A percentile compares a stretch with the other conserved stretches of the same genome.
Conservation (phyloP, 257 asterid species). For the Przewalskia tangutica region DNA sequence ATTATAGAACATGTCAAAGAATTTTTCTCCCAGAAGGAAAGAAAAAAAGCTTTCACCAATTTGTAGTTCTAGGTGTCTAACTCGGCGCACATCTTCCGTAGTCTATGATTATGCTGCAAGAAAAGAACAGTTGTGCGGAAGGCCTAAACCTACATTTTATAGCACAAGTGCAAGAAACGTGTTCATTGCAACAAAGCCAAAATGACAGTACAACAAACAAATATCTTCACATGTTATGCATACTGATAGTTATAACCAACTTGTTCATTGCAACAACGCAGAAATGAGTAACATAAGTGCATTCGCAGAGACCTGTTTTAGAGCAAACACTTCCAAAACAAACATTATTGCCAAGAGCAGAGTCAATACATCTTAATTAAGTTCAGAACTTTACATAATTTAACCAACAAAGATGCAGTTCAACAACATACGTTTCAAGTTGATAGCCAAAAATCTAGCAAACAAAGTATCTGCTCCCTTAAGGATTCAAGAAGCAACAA, state of each 20-base stretch:
- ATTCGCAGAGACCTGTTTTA: neutral
- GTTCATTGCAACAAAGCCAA: neutral
- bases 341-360: neutral
- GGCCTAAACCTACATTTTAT: neutral
- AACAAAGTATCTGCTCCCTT: neutral
- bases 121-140: neutral
- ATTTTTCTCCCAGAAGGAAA: neutral
- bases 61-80: neutral
- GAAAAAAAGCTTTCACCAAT: neutral
- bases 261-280: neutral
- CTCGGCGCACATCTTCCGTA: neutral
- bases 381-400: slow-evolving; percentile 1
- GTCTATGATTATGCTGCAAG: neutral
- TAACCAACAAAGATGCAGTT: neutral
- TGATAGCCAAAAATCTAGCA: neutral
- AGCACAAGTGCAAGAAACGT: neutral
- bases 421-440: neutral
- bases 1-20: neutral
- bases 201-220: neutral
- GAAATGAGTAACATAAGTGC: neutral
- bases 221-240: neutral
- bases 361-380: neutral
- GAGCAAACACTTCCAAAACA: neutral
- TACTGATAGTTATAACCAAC: neutral
- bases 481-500: neutral